phyloP scores from a whole-genome alignment of 352 stramenopile species.

The Pythium pyrilobum region DNA sequence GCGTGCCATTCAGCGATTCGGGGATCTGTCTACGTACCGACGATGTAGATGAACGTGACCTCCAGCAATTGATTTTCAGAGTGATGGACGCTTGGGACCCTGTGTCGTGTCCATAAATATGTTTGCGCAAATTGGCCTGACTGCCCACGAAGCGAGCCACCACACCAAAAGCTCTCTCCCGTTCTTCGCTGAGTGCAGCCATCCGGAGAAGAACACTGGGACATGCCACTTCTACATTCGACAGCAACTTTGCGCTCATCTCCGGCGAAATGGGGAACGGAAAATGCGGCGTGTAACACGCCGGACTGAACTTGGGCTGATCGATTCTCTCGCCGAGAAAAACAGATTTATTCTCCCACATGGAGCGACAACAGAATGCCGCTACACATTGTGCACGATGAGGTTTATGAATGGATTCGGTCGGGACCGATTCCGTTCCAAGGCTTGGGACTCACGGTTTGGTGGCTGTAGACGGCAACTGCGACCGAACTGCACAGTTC shows the following conservation, averaged over 20 bases:
- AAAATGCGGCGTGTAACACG: too few relatives aligned
- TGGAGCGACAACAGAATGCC: too few relatives aligned
- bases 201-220: not conserved
- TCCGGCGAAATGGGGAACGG: too few relatives aligned
- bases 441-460: too few relatives aligned
- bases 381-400: not conserved
- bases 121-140: constrained; percentile 19
- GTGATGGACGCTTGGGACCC: not conserved
- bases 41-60: constrained; percentile 22
- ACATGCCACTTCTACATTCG: too few relatives aligned
- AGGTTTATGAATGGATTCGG: too few relatives aligned
- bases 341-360: not conserved
- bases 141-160: constrained; percentile 2
- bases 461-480: too few relatives aligned
- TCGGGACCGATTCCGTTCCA: too few relatives aligned
- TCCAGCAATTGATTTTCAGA: constrained; percentile 4
- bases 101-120: not conserved
- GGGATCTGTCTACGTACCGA: constrained; percentile 13
- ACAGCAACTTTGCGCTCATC: too few relatives aligned
- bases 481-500: too few relatives aligned
- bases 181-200: constrained; percentile 1
- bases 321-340: not conserved
- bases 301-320: too few relatives aligned
- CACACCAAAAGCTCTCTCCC: not conserved
- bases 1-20: constrained; percentile 7